Base-by-base conservation (phyloP, 139 green algal genomes). In the Coelastrella sp. region DNA sequence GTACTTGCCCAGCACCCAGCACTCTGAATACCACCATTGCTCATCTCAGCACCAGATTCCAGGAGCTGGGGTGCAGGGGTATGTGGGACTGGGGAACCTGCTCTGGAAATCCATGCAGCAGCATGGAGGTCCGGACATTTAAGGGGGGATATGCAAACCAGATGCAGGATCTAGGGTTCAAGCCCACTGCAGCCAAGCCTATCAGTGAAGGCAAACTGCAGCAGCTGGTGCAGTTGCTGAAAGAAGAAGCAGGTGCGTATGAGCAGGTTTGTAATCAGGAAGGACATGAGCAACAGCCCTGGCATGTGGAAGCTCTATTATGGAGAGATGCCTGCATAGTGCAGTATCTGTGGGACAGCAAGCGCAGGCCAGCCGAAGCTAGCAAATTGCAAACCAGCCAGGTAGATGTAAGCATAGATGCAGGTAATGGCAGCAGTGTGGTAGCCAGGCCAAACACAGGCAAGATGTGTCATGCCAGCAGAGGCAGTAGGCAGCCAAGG, bases 381-480 rank as follows among this genome's bases (percentile, higher is more conserved):
- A 35, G 75, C 35, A 51, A 19, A 4, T 34, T 71, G 35, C 75
- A 69, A n/a, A 37, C 51, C 45, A 9, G n/a, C 6, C 43, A 79
- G 30, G 30, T 64, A 34, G 45, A 79, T 3, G 32, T 79, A 6
- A 57, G 13, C 17, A 34, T 51, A 3, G 71, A 35, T 60, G 53
- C 35, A 21, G 71, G 35, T 64, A 15, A 17, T 41, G 53, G 75
- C 27, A 43, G 75, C 7, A 41, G 35, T 43, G 53, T 82, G 53
- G 5, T 38, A 23, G 51, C 53, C 19, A 15, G 63, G 34, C 53
- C 75, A 4, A 35, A 21, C 21, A 38, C 40, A 11, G 43, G 75
- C 75, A 82, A 82, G 37, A 82, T 82, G 75, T 72, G 53, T 27
- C 75, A 82, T 82, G 75, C 75, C 23, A 82, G 75, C 53, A 62